Conservation (phyloP, 225 moss, liverwort and hornwort genomes). For the Asterella californica region DNA sequence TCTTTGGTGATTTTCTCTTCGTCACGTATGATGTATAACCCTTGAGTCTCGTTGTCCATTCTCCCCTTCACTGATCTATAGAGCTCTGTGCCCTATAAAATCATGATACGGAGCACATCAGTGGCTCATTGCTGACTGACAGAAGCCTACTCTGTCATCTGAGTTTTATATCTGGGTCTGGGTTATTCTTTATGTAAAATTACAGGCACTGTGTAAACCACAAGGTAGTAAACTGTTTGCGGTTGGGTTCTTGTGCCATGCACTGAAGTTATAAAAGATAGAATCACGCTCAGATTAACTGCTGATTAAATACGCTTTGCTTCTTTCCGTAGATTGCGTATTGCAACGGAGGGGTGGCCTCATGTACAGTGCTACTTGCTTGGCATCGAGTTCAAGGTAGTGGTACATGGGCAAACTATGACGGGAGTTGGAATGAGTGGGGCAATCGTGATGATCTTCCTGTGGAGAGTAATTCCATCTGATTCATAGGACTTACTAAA, state of each 20-base stretch:
- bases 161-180: too few relatives aligned
- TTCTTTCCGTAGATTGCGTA: constrained; percentile 21
- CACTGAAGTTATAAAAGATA: too few relatives aligned
- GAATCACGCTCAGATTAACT: not conserved
- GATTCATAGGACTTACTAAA: not conserved
- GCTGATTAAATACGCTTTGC: not conserved
- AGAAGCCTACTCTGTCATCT: not conserved
- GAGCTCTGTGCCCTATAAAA: not conserved
- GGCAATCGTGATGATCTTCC: constrained; percentile 29
- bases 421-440: constrained; percentile 36
- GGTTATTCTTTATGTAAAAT: too few relatives aligned
- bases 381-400: constrained; percentile 28
- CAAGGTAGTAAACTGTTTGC: too few relatives aligned
- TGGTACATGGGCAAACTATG: constrained; percentile 26
- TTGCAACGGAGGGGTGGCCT: constrained; percentile 32
- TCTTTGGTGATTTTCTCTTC: not conserved
- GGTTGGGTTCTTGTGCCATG: too few relatives aligned
- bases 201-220: too few relatives aligned
- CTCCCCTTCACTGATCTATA: not conserved
- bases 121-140: not conserved
- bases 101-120: not conserved
- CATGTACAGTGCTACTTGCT: constrained; percentile 28
- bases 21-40: not conserved
- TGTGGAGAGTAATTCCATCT: constrained; percentile 11
- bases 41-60: not conserved